Evolutionary conservation across 768 basidiomycete species (phyloP).

Genomic region (Mycena galopus): DNA sequence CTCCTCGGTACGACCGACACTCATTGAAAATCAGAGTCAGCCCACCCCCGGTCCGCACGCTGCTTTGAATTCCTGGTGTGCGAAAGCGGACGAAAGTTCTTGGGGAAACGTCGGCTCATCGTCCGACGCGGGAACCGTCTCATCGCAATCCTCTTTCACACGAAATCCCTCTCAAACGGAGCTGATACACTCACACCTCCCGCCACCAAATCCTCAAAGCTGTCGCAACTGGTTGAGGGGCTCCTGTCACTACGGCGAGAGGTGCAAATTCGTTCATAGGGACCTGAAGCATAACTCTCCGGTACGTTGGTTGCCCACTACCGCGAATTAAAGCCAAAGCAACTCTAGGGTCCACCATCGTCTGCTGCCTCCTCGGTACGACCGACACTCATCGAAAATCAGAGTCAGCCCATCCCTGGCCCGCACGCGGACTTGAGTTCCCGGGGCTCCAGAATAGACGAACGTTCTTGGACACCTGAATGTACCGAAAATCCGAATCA

Average conservation of each 20-base stretch:
- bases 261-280: conserved; percentile 42
- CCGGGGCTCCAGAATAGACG: background rate
- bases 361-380: background rate
- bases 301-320: conserved; percentile 23
- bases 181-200: conserved; percentile 23
- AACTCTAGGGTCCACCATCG: background rate
- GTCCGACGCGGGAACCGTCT: conserved; percentile 4
- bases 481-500: conserved; percentile 7
- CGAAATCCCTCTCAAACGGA: background rate
- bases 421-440: conserved; percentile 11
- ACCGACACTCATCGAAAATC: too few relatives aligned
- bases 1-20: too few relatives aligned
- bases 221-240: conserved; percentile 51
- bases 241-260: conserved; percentile 39
- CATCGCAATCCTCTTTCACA: conserved; percentile 17
- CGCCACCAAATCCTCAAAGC: conserved; percentile 33
- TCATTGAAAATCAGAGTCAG: too few relatives aligned
- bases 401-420: background rate
- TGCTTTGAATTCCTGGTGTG: background rate
- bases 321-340: background rate
- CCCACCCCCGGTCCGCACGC: conserved; percentile 7
- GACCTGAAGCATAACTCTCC: conserved; percentile 40
- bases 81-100: background rate
- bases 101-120: conserved; percentile 20
- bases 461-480: background rate